Evolutionary conservation across 352 stramenopile species (phyloP), one percentile per base, ranked within the genome.

Genomic region (Peronospora tabacina): DNA sequence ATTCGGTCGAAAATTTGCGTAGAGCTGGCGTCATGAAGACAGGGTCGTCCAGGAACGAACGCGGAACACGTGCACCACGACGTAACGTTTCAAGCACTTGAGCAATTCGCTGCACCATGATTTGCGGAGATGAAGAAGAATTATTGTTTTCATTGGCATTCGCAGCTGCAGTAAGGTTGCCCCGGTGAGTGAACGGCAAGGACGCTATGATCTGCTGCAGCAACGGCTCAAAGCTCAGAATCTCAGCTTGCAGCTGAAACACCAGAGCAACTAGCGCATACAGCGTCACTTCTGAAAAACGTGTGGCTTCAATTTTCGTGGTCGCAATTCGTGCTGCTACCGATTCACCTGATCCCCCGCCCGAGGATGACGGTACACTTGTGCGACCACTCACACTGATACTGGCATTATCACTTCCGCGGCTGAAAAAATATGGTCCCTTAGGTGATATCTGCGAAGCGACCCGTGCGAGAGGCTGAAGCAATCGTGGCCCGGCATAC

Each of bases 201-300:
- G 72, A 79, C 5, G 53, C 35, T 13, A 93, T 67, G 30, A 90
- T 75, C 38, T 87, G 75, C 19, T 68, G 55, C 9, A 91, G 52
- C 12, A 94, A 54, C 5, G 76, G 80, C 38, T 85, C 72, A 36
- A 89, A 94, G 41, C 68, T 79, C 42, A 91, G 50, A 19, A 89
- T 64, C 28, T 88, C 81, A 8, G 57, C 59, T 56, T 94, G 82
- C 1, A 94, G 54, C 47, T 92, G 82, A 15, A 70, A 85, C n/a
- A 82, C 58, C 24, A 94, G 55, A 29, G 81, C 72, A 10, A 72
- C 71, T 17, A 94, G 39, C 6, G 76, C 73, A 44, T 87, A 90
- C n/a, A 94, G 24, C 44, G 88, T 68, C 30, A 89, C 68, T 37
- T 93, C 80, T 1, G 72, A 70, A 24, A 93, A 87, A 26, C 71